Evolutionary conservation across 179 eudicot species (phyloP).

Genomic region (Silene coronaria): DNA sequence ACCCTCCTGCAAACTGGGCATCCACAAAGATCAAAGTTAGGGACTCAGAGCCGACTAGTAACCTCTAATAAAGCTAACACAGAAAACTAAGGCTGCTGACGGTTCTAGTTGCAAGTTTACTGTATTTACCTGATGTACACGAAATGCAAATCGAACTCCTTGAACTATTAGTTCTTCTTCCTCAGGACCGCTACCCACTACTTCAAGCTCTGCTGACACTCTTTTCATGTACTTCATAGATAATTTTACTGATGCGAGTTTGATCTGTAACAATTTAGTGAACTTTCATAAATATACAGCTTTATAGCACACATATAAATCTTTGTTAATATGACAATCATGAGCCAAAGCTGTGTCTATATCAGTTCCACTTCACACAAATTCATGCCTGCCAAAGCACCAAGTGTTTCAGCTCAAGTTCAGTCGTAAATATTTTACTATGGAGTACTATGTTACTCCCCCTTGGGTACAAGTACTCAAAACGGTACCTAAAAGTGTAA

Average conservation of each 20-base stretch:
- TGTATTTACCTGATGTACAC: slow-evolving; percentile 81
- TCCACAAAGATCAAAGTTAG: not conserved
- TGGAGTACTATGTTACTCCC: not conserved
- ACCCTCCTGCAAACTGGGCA: slow-evolving; percentile 42
- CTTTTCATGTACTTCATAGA: slow-evolving; percentile 94
- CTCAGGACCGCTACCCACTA: slow-evolving; percentile 61
- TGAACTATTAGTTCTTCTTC: slow-evolving; percentile 94
- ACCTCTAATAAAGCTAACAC: not conserved
- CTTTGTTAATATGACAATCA: not conserved
- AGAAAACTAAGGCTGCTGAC: not conserved
- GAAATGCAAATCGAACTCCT: slow-evolving; percentile 88
- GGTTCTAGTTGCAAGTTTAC: not conserved
- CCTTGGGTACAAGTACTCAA: too few relatives aligned
- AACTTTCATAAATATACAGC: slow-evolving; percentile 11
- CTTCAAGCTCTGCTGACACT: slow-evolving; percentile 91
- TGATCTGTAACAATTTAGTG: slow-evolving; percentile 48
- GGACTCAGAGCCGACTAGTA: not conserved
- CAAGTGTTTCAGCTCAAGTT: not conserved
- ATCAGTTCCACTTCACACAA: not conserved
- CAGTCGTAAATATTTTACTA: not conserved
- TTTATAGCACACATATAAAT: not conserved
- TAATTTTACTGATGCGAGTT: slow-evolving; percentile 87
- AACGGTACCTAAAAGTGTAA: too few relatives aligned
- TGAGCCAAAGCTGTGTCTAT: not conserved
- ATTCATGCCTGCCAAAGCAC: not conserved